These are phyloP conservation scores for Scleroderma bovista DNA, from an alignment of 768 basidiomycete genomes.

Conservation along the genomic window DNA sequence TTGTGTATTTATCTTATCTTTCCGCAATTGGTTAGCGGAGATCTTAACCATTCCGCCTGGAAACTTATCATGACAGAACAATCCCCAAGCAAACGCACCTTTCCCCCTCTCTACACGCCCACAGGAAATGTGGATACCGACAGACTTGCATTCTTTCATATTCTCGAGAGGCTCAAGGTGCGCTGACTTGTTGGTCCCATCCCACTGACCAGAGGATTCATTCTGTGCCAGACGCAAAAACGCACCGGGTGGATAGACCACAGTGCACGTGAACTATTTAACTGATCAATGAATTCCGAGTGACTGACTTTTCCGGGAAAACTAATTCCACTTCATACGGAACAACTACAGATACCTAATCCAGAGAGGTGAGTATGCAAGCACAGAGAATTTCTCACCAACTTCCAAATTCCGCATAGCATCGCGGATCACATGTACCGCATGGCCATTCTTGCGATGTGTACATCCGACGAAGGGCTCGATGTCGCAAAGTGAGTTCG, in stretches of 20 bases:
- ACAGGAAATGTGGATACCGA: constrained; percentile 55
- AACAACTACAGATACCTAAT: constrained; percentile 55
- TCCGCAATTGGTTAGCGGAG: too few relatives aligned
- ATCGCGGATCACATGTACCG: constrained; percentile 98
- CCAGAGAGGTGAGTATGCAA: constrained; percentile 62
- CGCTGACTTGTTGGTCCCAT: not conserved
- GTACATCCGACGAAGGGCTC: constrained; percentile 65
- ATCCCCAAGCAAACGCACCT: constrained; percentile 34
- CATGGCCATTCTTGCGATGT: constrained; percentile 93
- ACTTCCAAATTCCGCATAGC: constrained; percentile 32
- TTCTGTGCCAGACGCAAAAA: constrained; percentile 70
- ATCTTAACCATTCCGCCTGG: too few relatives aligned
- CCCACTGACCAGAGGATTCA: not conserved
- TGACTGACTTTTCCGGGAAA: too few relatives aligned
- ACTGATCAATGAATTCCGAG: not conserved
- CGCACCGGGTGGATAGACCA: constrained; percentile 93
- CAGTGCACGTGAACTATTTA: constrained; percentile 30
- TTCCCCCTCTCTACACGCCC: constrained; percentile 53
- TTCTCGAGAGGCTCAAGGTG: constrained; percentile 87
- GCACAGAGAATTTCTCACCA: not conserved
- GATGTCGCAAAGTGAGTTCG: constrained; percentile 66
- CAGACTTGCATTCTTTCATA: constrained; percentile 84
- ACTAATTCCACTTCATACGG: too few relatives aligned
- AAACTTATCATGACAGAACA: not conserved
- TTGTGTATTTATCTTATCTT: constrained; percentile 22